Base-by-base conservation (phyloP, 371 early-diverging fungal genomes). In the Mucor lusitanicus region DNA sequence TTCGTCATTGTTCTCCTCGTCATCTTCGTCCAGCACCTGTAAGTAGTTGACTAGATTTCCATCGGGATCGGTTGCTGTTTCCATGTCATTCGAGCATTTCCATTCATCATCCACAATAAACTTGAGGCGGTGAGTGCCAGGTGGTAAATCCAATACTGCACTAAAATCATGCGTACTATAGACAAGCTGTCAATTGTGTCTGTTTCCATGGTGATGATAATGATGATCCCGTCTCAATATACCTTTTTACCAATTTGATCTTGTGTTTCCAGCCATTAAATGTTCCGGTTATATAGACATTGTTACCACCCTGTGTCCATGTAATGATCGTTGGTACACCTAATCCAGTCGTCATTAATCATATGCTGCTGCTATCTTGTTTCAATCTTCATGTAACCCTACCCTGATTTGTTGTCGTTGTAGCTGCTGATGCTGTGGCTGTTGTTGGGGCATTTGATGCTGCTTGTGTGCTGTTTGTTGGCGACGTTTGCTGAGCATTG, bases 101-200 rank as follows among this genome's bases (percentile, higher is more conserved):
- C 99, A 99, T 68, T 97, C 96, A 70, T 95, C 97, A 70, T 99
- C 97, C 6, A 99, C 98, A 69, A 99, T 95, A 74, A 96, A 99
- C 77, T 99, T 99, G 61, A 97, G 84, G 63, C 93, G 90, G 76
- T 99, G 97, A 15, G 95, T 96, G 27, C 97, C 97, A 13, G 92
- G 90, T 12, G 95, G 94, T 65, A 98, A 81, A 64, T 95, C 92
- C 12, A 98, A 70, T 8, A 96, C 91, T 0, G 92, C 88, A 7
- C 89, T 85, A 66, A 96, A 95, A 71, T 94, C 94, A 60, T 83
- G 85, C 4, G 81, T 84, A 63, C 90, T 90, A 63, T 19, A 21
- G 13, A 3, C 19, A 30, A 17, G 13, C 7, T 33, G 32, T 56
- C 19, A 28, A 17, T 27, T 13, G 13, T 7, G 13, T 7, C 15